Evolutionary conservation across 1,139 yeast genomes (phyloP).

Genomic region (Yamadazyma diddensiae): DNA sequence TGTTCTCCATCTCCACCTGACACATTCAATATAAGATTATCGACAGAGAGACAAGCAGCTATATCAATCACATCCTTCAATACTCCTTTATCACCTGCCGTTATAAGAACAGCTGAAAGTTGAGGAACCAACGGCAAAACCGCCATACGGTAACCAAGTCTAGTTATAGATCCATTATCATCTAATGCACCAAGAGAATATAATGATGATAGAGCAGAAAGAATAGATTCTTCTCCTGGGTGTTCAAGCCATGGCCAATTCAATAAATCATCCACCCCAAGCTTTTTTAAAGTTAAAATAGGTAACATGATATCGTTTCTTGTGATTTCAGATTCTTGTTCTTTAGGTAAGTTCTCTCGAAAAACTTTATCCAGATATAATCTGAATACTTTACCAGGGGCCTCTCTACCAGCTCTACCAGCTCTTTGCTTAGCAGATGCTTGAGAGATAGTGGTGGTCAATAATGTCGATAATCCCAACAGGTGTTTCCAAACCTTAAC

Average conservation of each 20-base stretch:
- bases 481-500: constrained; percentile 94
- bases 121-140: constrained; percentile 88
- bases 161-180: constrained; percentile 71
- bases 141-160: constrained; percentile 80
- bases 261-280: constrained; percentile 79
- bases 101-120: constrained; percentile 79
- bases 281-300: constrained; percentile 73
- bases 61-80: constrained; percentile 76
- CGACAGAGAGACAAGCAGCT: constrained; percentile 90
- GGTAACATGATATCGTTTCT: constrained; percentile 86
- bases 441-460: constrained; percentile 89
- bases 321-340: constrained; percentile 90
- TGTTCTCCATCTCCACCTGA: constrained; percentile 65
- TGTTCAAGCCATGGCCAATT: constrained; percentile 92
- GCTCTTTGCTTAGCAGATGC: constrained; percentile 95
- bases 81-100: constrained; percentile 60
- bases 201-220: constrained; percentile 74
- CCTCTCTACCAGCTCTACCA: constrained; percentile 99
- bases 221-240: constrained; percentile 76
- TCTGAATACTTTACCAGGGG: constrained; percentile 82
- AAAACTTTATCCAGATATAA: constrained; percentile 75
- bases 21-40: constrained; percentile 70
- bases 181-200: constrained; percentile 78
- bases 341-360: constrained; percentile 51
- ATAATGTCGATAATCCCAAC: constrained; percentile 82